Base-by-base conservation (phyloP, 805 yeast species). In the Suhomyces sp. region DNA sequence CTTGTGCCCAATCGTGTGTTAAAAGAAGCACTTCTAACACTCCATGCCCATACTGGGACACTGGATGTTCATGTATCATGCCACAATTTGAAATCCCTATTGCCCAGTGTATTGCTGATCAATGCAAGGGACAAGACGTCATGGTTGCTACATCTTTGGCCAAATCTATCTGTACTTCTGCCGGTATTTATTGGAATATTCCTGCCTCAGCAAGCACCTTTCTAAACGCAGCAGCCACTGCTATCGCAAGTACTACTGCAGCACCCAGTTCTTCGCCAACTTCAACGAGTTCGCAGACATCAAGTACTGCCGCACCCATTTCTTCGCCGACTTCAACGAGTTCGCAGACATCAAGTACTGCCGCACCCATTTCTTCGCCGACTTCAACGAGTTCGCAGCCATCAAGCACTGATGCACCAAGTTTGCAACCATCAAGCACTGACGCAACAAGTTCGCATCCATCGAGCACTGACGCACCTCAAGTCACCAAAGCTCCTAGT, bases 21-120 rank as follows among this genome's bases (percentile, higher is more conserved):
- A 60, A 70, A 45, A 52, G 59, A 39, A 59, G 66, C 22, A 67
- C 73, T 12, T 62, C 66, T 29, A 74, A 69, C 48, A 78, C 82
- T 5, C 81, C 81, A 24, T 77, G 82, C 55, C 82, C 82, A 44
- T 75, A 77, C 61, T 77, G 80, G 80, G 81, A 77, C 56, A 74
- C 80, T 33, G 81, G 81, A 8, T 77, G 81, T 53, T 67, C 77
- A 45, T 77, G 81, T 60, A 76, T 76, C 31, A 74, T 77, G 77
- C 75, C 79, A 9, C 73, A 69, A 53, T 76, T 76, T 75, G 66
- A 72, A 27, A 77, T 77, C 6, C 52, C 57, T 49, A 79, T 77
- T 9, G 81, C 71, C 22, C 67, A 67, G 37, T 77, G 81, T 60
- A 58, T 76, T 51, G 79, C 77, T 31, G 52, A 60, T 13, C 54